A percentile compares a stretch with the other conserved stretches of the same genome.
Conservation (phyloP, 805 yeast genomes). For the Cyberlindnera saturnus region DNA sequence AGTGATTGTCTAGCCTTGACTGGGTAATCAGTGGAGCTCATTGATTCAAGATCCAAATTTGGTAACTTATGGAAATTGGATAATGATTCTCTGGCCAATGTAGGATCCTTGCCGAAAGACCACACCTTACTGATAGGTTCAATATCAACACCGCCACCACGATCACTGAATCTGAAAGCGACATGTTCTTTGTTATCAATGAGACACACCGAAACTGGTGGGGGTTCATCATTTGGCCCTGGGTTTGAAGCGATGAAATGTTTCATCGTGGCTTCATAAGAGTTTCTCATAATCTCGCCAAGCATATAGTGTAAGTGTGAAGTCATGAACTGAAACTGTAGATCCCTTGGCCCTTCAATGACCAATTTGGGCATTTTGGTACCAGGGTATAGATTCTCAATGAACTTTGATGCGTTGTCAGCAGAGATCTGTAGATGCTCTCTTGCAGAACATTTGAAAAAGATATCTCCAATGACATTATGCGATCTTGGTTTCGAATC, state of each 20-base stretch:
- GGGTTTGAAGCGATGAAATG: constrained; percentile 30
- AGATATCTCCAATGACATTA: constrained; percentile 66
- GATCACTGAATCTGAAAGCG: constrained; percentile 76
- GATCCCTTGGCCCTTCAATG: constrained; percentile 65
- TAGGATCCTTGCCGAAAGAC: constrained; percentile 79
- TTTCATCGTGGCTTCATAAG: constrained; percentile 73
- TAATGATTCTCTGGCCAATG: constrained; percentile 50
- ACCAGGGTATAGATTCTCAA: constrained; percentile 45
- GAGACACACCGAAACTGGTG: constrained; percentile 74
- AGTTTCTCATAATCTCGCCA: constrained; percentile 83
- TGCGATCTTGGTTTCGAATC: constrained; percentile 43
- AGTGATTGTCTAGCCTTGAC: constrained; percentile 26
- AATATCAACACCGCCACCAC: constrained; percentile 79
- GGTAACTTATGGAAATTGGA: constrained; percentile 67
- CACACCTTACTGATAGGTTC: constrained; percentile 61
- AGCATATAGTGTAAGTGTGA: constrained; percentile 82
- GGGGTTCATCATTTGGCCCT: constrained; percentile 38
- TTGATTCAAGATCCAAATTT: constrained; percentile 39
- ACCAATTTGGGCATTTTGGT: constrained; percentile 65
- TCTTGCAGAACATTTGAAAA: constrained; percentile 68
- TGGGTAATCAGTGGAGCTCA: constrained; percentile 11
- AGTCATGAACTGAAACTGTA: constrained; percentile 74
- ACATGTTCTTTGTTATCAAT: constrained; percentile 61
- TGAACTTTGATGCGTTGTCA: constrained; percentile 41
- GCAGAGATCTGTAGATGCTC: constrained; percentile 58